Base-by-base conservation (phyloP, 2,329 filamentous ascomycete species). In the Hyphodiscus sp. region DNA sequence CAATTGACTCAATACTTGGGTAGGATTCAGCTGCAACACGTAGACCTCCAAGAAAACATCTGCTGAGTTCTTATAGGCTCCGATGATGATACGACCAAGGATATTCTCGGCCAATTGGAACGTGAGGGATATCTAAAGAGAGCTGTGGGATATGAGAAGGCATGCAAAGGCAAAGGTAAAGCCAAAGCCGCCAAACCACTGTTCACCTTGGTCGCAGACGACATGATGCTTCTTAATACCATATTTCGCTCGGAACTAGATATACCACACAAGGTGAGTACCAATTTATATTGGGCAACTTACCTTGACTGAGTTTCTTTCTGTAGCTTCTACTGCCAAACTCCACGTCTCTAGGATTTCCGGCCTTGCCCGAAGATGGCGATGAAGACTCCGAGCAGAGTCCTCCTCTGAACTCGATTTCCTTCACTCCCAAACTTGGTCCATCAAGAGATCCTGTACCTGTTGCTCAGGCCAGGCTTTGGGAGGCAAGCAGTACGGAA, bases 401-500 rank as follows among this genome's bases (percentile, higher is more conserved):
- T n/a, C 47, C 42, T 11, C 26, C 38, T 16, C 23, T 42, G 47
- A 33, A 11, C 20, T 2, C 19, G 42, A 26, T 11, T 33, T 8
- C 30, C 33, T 8, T 19, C 29, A 10, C 41, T 10, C n/a, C 30
- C 18, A 47, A 46, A 16, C 4, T 9, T 15, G 7, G 29, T n/a
- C 43, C 9, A 30, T 20, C 16, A 18, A 11, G 20, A 41, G 18
- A 43, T 26, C 30, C 16, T 41, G 19, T 23, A 20, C n/a, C 19
- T 43, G 10, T 15, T 43, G 45, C 16, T 26, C 19, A 5, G 29
- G 47, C 47, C 33, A 20, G 5, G 9, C 47, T 43, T 23, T 20
- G 7, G 43, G 45, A 51, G 16, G 33, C 45, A 26, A 58, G 55
- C 45, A 60, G 56, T 20, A 60, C 58, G n/a, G 51, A 58, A 48